Conservation (phyloP, 805 yeast genomes). For the Kodamaea jinghongensis region DNA sequence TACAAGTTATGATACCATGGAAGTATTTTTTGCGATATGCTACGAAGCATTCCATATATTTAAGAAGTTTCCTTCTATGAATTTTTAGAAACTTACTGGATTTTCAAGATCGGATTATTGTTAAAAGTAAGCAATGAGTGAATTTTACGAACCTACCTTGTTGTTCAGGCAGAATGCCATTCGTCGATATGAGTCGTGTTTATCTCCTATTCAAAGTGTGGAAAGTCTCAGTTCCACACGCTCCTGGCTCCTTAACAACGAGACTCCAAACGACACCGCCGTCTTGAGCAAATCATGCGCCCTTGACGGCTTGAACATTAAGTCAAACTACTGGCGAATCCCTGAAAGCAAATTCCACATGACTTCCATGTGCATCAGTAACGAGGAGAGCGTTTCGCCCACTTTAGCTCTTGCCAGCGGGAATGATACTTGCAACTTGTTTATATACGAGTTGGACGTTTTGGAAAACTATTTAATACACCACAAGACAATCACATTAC, state of each 20-base stretch:
- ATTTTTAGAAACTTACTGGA: background rate
- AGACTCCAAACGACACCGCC: conserved; percentile 26
- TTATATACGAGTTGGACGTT: conserved; percentile 47
- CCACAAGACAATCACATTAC: conserved; percentile 56
- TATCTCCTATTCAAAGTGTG: conserved; percentile 24
- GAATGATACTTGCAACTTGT: conserved; percentile 43
- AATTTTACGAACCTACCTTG: conserved; percentile 40
- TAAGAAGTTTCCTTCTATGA: background rate
- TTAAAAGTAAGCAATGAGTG: conserved; percentile 21
- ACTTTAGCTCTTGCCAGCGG: conserved; percentile 56
- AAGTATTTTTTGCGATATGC: background rate
- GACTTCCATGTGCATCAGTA: conserved; percentile 40
- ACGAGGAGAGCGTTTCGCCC: conserved; percentile 21
- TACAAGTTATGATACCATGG: background rate
- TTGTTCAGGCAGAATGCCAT: conserved; percentile 43
- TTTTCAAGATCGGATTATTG: background rate
- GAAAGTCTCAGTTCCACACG: conserved; percentile 11
- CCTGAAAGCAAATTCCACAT: conserved; percentile 44
- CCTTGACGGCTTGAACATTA: conserved; percentile 37
- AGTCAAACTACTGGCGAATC: conserved; percentile 45
- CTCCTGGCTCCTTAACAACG: conserved; percentile 31
- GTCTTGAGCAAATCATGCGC: conserved; percentile 44
- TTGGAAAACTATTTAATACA: conserved; percentile 47
- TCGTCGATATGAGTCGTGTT: conserved; percentile 18
- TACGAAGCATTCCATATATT: background rate